These are phyloP conservation scores for Trametes maxima DNA, from an alignment of 768 basidiomycete genomes.

Conservation along the genomic window DNA sequence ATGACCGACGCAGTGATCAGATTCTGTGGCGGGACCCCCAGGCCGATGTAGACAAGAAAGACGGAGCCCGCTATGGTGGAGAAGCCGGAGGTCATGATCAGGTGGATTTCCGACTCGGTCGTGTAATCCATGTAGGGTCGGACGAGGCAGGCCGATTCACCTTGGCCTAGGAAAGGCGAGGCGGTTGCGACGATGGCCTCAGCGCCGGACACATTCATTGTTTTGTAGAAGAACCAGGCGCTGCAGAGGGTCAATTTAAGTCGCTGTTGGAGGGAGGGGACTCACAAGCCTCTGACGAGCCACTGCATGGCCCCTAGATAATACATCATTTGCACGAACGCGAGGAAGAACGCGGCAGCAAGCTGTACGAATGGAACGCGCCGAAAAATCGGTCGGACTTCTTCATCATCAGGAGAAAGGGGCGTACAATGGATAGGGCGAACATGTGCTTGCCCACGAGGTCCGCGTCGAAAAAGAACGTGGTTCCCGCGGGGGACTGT, in stretches of 20 bases:
- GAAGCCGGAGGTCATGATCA: constrained; percentile 91
- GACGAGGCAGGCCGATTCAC: constrained; percentile 86
- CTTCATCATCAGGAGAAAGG: not conserved
- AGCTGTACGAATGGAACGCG: constrained; percentile 43
- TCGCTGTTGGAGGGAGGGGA: not conserved
- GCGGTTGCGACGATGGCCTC: constrained; percentile 92
- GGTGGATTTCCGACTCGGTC: constrained; percentile 83
- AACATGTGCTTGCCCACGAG: constrained; percentile 75
- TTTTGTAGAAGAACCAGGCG: constrained; percentile 93
- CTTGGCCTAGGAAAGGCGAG: constrained; percentile 93
- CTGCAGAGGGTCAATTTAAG: constrained; percentile 36
- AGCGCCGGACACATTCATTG: constrained; percentile 91
- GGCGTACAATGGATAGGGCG: constrained; percentile 72
- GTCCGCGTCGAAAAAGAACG: constrained; percentile 80
- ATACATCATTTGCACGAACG: constrained; percentile 90
- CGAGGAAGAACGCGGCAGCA: constrained; percentile 87
- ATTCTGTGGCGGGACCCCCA: constrained; percentile 79
- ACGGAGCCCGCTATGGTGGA: constrained; percentile 93
- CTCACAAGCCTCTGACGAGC: constrained; percentile 83
- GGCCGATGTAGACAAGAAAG: constrained; percentile 76
- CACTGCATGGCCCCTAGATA: constrained; percentile 93
- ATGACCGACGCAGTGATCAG: constrained; percentile 89
- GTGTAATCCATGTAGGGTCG: constrained; percentile 82
- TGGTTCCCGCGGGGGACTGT: constrained; percentile 67
- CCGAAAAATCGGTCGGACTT: not conserved